phyloP scores from a whole-genome alignment of 768 basidiomycete genomes.

The button mushroom (Agaricus bisporus) region DNA sequence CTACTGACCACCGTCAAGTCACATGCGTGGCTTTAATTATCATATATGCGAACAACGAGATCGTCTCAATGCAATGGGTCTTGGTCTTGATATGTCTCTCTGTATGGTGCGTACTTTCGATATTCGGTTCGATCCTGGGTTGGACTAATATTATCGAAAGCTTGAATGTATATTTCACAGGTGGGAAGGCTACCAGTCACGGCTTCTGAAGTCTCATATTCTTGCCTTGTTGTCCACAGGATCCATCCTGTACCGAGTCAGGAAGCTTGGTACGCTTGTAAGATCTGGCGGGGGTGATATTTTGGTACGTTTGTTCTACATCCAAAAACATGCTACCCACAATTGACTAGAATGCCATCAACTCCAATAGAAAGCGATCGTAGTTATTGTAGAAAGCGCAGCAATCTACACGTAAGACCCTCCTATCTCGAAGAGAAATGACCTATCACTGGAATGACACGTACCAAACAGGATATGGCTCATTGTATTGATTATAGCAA shows the following conservation, averaged over 20 bases:
- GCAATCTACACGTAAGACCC: constrained; percentile 12
- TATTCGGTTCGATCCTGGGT: background rate
- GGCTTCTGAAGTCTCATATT: background rate
- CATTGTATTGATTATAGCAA: background rate
- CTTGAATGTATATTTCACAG: constrained; percentile 2
- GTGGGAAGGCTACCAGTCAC: background rate
- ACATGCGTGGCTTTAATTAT: background rate
- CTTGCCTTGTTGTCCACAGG: background rate
- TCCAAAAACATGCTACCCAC: too few species aligned
- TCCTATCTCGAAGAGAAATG: background rate
- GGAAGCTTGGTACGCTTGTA: background rate
- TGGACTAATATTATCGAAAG: background rate
- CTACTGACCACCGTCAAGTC: background rate
- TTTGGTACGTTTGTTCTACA: background rate
- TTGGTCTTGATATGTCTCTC: background rate
- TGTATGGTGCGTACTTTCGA: background rate
- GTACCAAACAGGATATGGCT: background rate
- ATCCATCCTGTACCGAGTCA: background rate
- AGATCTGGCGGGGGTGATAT: background rate
- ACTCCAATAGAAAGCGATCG: background rate
- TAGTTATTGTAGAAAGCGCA: constrained; percentile 14
- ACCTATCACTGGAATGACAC: background rate
- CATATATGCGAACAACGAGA: background rate
- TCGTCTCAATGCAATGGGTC: background rate
- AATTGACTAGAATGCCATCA: background rate